These are phyloP conservation scores for Microdochium paspali DNA, from an alignment of 2,329 filamentous ascomycete genomes.

Conservation along the genomic window DNA sequence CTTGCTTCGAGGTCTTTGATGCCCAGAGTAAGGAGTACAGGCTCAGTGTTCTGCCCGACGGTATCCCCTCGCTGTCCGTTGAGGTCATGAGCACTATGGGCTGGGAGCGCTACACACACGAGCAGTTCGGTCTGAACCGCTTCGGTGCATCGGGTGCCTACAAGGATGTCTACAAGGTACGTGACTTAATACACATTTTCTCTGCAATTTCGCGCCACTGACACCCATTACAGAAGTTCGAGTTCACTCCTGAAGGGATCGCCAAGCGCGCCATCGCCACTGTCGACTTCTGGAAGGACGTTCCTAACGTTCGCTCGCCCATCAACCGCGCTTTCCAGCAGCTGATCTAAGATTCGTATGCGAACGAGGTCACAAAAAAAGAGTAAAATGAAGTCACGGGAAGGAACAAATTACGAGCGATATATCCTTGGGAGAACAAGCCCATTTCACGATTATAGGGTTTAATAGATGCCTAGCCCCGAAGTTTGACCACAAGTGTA, in stretches of 20 bases:
- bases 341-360: conserved; percentile 58
- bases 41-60: conserved; percentile 85
- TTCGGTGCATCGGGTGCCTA: conserved; percentile 97
- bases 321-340: conserved; percentile 98
- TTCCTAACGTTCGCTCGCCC: conserved; percentile 82
- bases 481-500: too few species aligned
- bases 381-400: not conserved
- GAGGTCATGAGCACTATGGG: conserved; percentile 97
- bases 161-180: conserved; percentile 91
- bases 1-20: conserved; percentile 97
- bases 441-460: not conserved
- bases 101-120: conserved; percentile 98
- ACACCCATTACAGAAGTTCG: conserved; percentile 70
- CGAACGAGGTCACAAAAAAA: conserved; percentile 4
- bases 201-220: conserved; percentile 14
- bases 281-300: conserved; percentile 95
- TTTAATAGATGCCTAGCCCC: not conserved
- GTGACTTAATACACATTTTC: conserved; percentile 15
- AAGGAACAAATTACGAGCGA: not conserved
- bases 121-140: conserved; percentile 98
- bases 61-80: conserved; percentile 84
- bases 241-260: conserved; percentile 96
- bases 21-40: conserved; percentile 89
- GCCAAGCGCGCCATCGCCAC: conserved; percentile 89
- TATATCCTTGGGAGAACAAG: not conserved